Conservation (phyloP, 2,329 filamentous ascomycete genomes). For the Cytospora mali region DNA sequence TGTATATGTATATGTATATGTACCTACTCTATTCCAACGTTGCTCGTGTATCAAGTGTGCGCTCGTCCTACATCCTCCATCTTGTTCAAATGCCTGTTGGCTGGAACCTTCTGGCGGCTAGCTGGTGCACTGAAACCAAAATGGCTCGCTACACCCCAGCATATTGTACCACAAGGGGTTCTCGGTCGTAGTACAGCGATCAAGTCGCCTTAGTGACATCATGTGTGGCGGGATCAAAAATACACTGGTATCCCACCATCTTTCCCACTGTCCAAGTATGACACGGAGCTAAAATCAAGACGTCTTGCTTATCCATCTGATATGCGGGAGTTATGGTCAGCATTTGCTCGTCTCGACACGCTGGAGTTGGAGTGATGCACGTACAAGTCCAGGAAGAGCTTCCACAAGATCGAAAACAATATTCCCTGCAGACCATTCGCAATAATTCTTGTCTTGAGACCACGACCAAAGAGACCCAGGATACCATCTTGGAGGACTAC, state of each 20-base stretch:
- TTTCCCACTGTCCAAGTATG: no score
- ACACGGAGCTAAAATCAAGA: background rate
- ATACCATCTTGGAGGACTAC: slow-evolving; percentile 47
- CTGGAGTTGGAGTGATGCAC: slow-evolving; percentile 29
- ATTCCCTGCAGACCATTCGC: slow-evolving; percentile 51
- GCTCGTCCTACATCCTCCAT: background rate
- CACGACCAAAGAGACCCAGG: slow-evolving; percentile 47
- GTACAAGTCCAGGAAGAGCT: slow-evolving; percentile 51
- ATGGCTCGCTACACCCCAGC: background rate
- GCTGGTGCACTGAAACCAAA: background rate
- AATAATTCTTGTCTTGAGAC: slow-evolving; percentile 51
- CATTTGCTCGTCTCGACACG: background rate
- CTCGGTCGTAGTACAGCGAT: background rate
- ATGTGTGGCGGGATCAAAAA: background rate
- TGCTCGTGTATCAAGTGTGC: background rate
- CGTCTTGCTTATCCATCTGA: slow-evolving; percentile 20
- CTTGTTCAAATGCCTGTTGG: background rate
- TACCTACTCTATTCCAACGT: background rate
- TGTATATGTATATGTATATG: background rate
- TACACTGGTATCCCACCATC: background rate
- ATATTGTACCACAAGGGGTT: background rate
- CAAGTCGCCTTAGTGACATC: background rate
- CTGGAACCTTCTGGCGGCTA: background rate
- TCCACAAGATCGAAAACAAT: slow-evolving; percentile 53
- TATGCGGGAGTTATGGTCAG: background rate